Percentiles rank a stretch among this genome's conserved stretches.
Conservation (phyloP, 306 rosid genomes). For the Quercus gilva region DNA sequence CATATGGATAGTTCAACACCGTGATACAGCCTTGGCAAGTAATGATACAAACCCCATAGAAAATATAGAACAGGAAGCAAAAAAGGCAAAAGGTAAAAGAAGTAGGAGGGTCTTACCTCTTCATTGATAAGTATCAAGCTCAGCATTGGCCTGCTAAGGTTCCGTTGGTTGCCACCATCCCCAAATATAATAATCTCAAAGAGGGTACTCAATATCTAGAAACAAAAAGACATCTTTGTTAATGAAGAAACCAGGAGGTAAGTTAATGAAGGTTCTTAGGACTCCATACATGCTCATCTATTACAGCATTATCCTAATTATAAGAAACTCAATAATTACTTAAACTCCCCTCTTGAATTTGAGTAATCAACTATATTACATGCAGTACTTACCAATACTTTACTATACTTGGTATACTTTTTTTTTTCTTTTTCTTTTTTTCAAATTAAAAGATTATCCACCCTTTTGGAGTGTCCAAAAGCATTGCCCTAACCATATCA, state of each 20-base stretch:
- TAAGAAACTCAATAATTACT: too few species aligned
- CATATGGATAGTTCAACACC: too few species aligned
- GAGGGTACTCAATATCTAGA: slow-evolving; percentile 53
- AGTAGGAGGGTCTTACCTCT: slow-evolving; percentile 48
- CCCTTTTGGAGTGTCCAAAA: too few species aligned
- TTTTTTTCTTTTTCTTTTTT: too few species aligned
- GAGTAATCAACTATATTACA: too few species aligned
- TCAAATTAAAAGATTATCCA: too few species aligned
- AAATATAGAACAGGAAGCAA: background rate
- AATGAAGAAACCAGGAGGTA: background rate
- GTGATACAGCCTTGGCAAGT: background rate
- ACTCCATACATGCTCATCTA: too few species aligned
- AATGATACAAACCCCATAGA: slow-evolving; percentile 9
- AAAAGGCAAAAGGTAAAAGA: background rate
- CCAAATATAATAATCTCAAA: slow-evolving; percentile 86
- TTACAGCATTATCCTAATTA: too few species aligned
- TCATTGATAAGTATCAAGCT: slow-evolving; percentile 80
- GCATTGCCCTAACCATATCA: too few species aligned
- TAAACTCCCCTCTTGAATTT: too few species aligned
- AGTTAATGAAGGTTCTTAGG: background rate
- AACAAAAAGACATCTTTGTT: slow-evolving; percentile 33
- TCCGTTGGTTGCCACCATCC: slow-evolving; percentile 83
- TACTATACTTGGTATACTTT: too few species aligned
- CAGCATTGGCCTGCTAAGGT: slow-evolving; percentile 85
- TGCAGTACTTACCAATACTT: too few species aligned